These are phyloP conservation scores for Tricholoma sp. DNA, from an alignment of 768 basidiomycete species.

Conservation along the genomic window DNA sequence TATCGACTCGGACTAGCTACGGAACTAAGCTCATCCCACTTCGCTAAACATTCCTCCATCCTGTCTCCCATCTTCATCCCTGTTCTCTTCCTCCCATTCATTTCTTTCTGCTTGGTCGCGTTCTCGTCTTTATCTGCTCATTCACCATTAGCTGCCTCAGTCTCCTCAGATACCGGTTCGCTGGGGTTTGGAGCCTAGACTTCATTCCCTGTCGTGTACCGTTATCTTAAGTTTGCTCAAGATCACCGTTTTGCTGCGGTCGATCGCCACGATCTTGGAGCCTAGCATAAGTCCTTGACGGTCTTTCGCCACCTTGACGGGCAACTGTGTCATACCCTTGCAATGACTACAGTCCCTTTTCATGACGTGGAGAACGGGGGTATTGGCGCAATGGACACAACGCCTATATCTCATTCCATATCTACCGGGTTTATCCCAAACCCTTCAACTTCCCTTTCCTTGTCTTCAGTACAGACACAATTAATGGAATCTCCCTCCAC, in stretches of 20 bases:
- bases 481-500: slow-evolving; percentile 20
- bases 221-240: slow-evolving; percentile 10
- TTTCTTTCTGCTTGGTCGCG: slow-evolving; percentile 2
- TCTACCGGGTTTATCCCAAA: slow-evolving; percentile 21
- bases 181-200: slow-evolving; percentile 9
- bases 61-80: not conserved
- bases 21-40: not conserved
- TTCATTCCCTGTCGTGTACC: slow-evolving; percentile 10
- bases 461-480: slow-evolving; percentile 13
- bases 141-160: slow-evolving; percentile 1
- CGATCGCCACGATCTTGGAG: slow-evolving; percentile 19
- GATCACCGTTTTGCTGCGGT: slow-evolving; percentile 14
- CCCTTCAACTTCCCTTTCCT: slow-evolving; percentile 10
- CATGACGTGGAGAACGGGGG: slow-evolving; percentile 24
- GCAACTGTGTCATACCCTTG: no score
- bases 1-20: not conserved
- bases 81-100: not conserved
- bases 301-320: not conserved
- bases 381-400: slow-evolving; percentile 31
- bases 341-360: slow-evolving; percentile 23
- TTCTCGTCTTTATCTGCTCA: slow-evolving; percentile 1
- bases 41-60: not conserved
- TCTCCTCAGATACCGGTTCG: slow-evolving; percentile 2
- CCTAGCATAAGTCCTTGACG: slow-evolving; percentile 8
- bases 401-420: slow-evolving; percentile 22